A percentile compares a stretch with the other conserved stretches of the same genome.
Conservation (phyloP, 306 rosid species). For the Fragaria iinumae region DNA sequence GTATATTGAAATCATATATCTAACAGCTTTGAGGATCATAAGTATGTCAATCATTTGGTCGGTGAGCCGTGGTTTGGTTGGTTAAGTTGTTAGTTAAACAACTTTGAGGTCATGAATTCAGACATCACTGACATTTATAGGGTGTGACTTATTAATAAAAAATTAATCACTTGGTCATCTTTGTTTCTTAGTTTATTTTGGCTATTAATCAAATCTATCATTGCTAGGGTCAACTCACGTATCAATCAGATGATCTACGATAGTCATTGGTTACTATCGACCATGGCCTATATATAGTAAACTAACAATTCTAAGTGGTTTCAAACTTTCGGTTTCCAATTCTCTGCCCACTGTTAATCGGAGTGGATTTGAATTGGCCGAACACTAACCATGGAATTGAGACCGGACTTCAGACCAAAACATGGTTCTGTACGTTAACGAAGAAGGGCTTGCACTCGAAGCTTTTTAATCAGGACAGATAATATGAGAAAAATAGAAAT, state of each 20-base stretch:
- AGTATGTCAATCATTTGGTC: neutral
- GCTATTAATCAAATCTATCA: neutral
- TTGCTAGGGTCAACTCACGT: neutral
- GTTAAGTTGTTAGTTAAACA: too few relatives aligned
- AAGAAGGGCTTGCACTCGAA: too few relatives aligned
- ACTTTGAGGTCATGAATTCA: too few relatives aligned
- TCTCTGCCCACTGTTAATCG: neutral
- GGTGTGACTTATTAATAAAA: too few relatives aligned
- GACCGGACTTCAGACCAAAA: neutral
- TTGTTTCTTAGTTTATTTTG: neutral
- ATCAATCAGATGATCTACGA: conserved; percentile 9
- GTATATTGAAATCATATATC: too few relatives aligned
- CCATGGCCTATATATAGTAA: neutral
- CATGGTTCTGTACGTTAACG: too few relatives aligned
- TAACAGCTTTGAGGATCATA: neutral
- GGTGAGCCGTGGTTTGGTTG: too few relatives aligned
- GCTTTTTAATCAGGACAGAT: neutral
- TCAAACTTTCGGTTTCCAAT: neutral
- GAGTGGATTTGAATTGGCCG: neutral
- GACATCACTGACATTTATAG: too few relatives aligned
- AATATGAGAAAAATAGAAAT: neutral
- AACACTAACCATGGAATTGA: neutral
- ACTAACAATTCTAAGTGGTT: neutral
- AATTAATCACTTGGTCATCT: neutral
- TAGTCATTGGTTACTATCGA: neutral